phyloP scores from a whole-genome alignment of 305 asterid species.

The Fraxinus paxiana region DNA sequence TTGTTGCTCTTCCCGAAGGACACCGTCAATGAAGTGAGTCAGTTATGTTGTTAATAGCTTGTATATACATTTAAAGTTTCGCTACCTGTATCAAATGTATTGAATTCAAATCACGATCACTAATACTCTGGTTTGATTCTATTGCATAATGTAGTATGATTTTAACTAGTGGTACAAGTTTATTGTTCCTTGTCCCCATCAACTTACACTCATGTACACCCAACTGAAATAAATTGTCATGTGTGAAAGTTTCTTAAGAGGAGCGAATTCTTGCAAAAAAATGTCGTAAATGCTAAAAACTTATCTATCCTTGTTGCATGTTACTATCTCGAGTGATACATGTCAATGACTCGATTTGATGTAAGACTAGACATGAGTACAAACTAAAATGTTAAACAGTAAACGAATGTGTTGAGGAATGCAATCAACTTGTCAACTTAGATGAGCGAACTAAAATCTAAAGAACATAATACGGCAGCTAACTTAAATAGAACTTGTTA shows the following conservation, averaged over 20 bases:
- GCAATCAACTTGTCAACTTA: not conserved
- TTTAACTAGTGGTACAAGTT: not conserved
- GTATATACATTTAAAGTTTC: not conserved
- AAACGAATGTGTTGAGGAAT: not conserved
- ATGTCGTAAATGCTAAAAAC: not conserved
- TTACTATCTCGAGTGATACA: not conserved
- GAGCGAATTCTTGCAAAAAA: not conserved
- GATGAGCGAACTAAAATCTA: not conserved
- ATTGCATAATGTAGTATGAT: not conserved
- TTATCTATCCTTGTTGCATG: not conserved
- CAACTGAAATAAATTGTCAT: not conserved
- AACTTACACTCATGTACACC: not conserved
- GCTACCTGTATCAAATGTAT: not conserved
- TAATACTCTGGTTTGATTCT: not conserved
- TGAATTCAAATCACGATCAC: not conserved
- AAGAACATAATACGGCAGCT: not conserved
- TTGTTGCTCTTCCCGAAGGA: constrained; percentile 87
- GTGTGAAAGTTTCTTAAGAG: not conserved
- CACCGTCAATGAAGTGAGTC: constrained; percentile 48
- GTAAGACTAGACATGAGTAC: not conserved
- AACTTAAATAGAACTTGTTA: not conserved
- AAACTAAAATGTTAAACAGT: not conserved
- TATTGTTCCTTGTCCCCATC: not conserved
- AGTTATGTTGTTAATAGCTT: constrained; percentile 6
- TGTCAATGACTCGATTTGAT: not conserved